These are phyloP conservation scores for Debaryomycetaceae sp. DNA, from an alignment of 1,139 yeast genomes.

Conservation along the genomic window DNA sequence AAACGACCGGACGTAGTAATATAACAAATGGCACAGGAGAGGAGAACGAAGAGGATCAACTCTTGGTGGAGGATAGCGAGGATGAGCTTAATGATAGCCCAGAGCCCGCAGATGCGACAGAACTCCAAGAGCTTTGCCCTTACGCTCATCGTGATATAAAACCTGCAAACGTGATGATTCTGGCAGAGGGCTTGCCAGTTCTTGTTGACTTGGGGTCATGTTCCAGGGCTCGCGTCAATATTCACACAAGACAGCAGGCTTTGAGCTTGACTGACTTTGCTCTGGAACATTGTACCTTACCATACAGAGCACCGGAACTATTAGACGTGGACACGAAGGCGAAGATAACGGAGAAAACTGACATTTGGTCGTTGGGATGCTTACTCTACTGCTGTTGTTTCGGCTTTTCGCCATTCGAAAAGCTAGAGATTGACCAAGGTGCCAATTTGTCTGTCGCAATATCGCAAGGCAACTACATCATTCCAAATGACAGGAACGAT, in stretches of 20 bases:
- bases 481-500: slow-evolving; percentile 46
- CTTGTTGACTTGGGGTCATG: slow-evolving; percentile 85
- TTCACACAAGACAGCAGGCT: slow-evolving; percentile 66
- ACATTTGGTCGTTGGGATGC: slow-evolving; percentile 92
- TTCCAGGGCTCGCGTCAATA: slow-evolving; percentile 53
- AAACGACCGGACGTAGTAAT: slow-evolving; percentile 17
- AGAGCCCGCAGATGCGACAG: slow-evolving; percentile 30
- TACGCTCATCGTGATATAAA: slow-evolving; percentile 85
- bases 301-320: slow-evolving; percentile 88
- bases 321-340: slow-evolving; percentile 69
- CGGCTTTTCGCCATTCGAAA: slow-evolving; percentile 82
- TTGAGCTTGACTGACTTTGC: slow-evolving; percentile 75
- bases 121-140: slow-evolving; percentile 58
- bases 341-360: slow-evolving; percentile 67
- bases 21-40: slow-evolving; percentile 8
- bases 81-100: slow-evolving; percentile 24
- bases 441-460: slow-evolving; percentile 80
- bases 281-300: slow-evolving; percentile 81
- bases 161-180: slow-evolving; percentile 84
- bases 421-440: slow-evolving; percentile 76
- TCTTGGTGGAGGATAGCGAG: slow-evolving; percentile 25
- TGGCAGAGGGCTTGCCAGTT: slow-evolving; percentile 71
- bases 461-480: slow-evolving; percentile 60
- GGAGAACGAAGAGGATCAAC: slow-evolving; percentile 30
- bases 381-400: slow-evolving; percentile 73